A percentile compares a stretch with the other conserved stretches of the same genome.
These are phyloP conservation scores for Citeromyces hawaiiensis DNA, from an alignment of 1,139 yeast genomes.

Conservation along the genomic window DNA sequence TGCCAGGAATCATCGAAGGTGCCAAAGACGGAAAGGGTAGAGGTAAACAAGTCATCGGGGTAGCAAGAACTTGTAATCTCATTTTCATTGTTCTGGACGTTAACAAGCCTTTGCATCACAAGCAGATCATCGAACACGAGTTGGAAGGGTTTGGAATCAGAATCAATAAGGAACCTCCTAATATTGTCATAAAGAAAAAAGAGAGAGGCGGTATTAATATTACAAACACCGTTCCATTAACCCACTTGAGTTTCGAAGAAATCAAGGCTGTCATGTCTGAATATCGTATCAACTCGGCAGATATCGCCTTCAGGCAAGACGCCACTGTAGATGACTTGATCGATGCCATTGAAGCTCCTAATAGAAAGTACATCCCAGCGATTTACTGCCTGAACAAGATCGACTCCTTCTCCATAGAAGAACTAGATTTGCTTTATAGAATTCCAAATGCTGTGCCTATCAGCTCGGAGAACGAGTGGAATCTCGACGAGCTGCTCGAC, in stretches of 20 bases:
- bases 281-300: constrained; percentile 93
- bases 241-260: constrained; percentile 85
- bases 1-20: constrained; percentile 98
- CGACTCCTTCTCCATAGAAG: constrained; percentile 89
- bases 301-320: constrained; percentile 90
- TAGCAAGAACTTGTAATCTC: constrained; percentile 89
- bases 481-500: constrained; percentile 84
- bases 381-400: constrained; percentile 89
- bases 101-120: constrained; percentile 89
- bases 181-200: constrained; percentile 79
- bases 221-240: constrained; percentile 85
- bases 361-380: constrained; percentile 90
- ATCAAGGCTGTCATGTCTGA: constrained; percentile 93
- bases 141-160: constrained; percentile 96
- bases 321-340: constrained; percentile 94
- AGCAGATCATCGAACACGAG: constrained; percentile 85
- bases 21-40: constrained; percentile 99
- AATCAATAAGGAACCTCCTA: constrained; percentile 84
- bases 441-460: constrained; percentile 97
- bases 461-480: constrained; percentile 94
- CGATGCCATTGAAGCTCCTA: constrained; percentile 83
- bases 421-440: constrained; percentile 74
- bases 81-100: constrained; percentile 91
- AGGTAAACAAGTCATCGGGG: constrained; percentile 98
- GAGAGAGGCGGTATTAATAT: constrained; percentile 93